Conservation (phyloP, 1,284 basidiomycete genomes). For the Moniliella sp. region DNA sequence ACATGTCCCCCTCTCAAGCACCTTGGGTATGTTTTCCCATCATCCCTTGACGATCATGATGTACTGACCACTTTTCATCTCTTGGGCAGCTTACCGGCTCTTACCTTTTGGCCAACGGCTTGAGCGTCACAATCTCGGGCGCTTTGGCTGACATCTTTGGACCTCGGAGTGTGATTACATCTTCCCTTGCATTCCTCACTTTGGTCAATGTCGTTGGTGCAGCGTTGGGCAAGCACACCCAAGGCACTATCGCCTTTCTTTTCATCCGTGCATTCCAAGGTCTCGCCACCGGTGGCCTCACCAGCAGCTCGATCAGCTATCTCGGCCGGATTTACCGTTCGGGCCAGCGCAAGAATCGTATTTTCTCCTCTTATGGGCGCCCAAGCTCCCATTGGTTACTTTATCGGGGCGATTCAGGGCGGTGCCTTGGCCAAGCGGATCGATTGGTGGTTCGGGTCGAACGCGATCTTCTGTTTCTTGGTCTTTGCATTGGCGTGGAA, state of each 20-base stretch:
- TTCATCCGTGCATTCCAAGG: slow-evolving; percentile 6
- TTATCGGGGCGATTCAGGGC: slow-evolving; percentile 6
- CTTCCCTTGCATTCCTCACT: slow-evolving; percentile 4
- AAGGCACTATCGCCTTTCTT: slow-evolving; percentile 7
- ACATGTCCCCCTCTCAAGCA: slow-evolving; percentile 3
- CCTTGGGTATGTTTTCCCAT: too few species aligned
- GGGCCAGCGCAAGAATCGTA: slow-evolving; percentile 7
- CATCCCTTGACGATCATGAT: too few species aligned
- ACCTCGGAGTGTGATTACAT: slow-evolving; percentile 3
- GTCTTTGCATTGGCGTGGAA: not conserved
- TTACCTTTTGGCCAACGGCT: slow-evolving; percentile 7
- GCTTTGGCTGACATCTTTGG: slow-evolving; percentile 5
- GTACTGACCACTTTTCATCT: too few species aligned
- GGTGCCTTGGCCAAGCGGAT: slow-evolving; percentile 2
- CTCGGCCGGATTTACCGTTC: slow-evolving; percentile 8
- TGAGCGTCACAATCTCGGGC: slow-evolving; percentile 6
- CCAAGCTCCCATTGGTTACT: slow-evolving; percentile 7
- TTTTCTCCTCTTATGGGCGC: slow-evolving; percentile 6
- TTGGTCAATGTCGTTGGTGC: slow-evolving; percentile 2
- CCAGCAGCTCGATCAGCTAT: slow-evolving; percentile 3
- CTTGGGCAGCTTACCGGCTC: slow-evolving; percentile 6
- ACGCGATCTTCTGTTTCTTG: not conserved
- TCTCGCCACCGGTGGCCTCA: slow-evolving; percentile 5
- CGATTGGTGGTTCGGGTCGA: slow-evolving; percentile 4
- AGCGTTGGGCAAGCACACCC: slow-evolving; percentile 1